Percentiles rank a stretch among this genome's conserved stretches.
These are phyloP conservation scores for Pontederia crassipes DNA, from an alignment of 176 grass and related monocot genomes.

Conservation along the genomic window DNA sequence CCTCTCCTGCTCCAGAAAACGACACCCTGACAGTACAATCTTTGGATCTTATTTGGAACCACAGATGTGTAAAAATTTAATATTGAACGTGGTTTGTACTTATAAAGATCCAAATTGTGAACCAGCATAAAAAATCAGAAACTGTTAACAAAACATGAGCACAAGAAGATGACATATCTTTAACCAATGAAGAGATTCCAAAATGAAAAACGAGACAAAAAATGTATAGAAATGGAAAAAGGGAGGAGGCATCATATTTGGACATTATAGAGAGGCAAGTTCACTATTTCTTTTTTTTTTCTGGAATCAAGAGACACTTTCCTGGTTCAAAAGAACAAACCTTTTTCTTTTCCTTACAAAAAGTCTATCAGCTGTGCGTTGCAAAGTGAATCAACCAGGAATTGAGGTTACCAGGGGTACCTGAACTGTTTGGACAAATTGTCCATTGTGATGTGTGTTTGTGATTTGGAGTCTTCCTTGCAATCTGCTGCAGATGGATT, in stretches of 20 bases:
- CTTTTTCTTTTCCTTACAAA: neutral
- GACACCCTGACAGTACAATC: constrained; percentile 19
- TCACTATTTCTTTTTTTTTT: neutral
- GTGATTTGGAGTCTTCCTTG: neutral
- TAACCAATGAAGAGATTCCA: too few species aligned
- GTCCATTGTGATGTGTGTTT: neutral
- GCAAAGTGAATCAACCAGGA: neutral
- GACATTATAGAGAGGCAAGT: neutral
- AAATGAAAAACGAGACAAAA: too few species aligned
- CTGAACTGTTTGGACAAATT: constrained; percentile 20
- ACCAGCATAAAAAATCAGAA: too few species aligned
- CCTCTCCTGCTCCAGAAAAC: constrained; percentile 31
- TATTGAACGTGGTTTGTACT: neutral
- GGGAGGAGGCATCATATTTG: too few species aligned
- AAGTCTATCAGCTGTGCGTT: neutral
- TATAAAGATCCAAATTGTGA: neutral
- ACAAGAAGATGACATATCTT: too few species aligned
- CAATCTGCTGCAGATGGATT: neutral
- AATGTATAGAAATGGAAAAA: too few species aligned
- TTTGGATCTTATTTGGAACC: neutral
- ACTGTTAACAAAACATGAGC: too few species aligned
- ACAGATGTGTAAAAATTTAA: neutral
- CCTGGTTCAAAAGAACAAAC: neutral
- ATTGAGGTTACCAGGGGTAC: neutral
- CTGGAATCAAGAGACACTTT: neutral